Conservation (phyloP, 768 basidiomycete genomes). For the Hericium coralloides region DNA sequence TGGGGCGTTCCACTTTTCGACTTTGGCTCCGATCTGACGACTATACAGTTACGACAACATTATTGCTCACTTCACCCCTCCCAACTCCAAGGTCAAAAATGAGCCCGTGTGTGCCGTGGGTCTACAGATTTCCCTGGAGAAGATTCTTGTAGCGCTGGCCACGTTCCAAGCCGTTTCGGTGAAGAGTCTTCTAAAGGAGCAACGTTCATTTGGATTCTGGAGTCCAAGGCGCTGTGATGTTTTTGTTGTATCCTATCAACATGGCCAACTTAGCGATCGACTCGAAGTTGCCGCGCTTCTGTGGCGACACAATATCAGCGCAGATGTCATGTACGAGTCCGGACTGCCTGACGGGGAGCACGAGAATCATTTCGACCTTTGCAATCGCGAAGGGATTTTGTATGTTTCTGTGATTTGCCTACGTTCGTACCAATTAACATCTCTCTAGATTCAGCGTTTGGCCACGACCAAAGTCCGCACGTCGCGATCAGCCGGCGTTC, state of each 20-base stretch:
- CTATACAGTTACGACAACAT: constrained; percentile 61
- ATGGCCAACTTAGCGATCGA: constrained; percentile 67
- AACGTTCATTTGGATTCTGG: constrained; percentile 81
- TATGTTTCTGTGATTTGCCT: constrained; percentile 23
- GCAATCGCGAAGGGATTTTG: constrained; percentile 79
- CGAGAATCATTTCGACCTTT: constrained; percentile 58
- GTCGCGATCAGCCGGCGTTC: constrained; percentile 59
- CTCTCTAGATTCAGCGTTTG: constrained; percentile 40
- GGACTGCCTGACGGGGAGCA: constrained; percentile 53
- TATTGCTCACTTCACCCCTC: constrained; percentile 49
- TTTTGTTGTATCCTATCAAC: constrained; percentile 71
- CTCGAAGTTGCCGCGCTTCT: constrained; percentile 68
- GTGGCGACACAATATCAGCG: constrained; percentile 78
- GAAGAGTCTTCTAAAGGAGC: constrained; percentile 64
- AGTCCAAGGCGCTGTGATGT: constrained; percentile 86
- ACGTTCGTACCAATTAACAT: not conserved
- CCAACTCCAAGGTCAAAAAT: constrained; percentile 43
- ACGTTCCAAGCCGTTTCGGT: constrained; percentile 59
- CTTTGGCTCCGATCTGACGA: not conserved
- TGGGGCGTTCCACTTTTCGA: constrained; percentile 20
- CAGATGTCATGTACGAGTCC: constrained; percentile 82
- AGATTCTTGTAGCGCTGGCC: constrained; percentile 62
- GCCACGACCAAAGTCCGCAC: constrained; percentile 43
- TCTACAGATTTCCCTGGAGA: constrained; percentile 71
- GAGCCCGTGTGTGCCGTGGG: constrained; percentile 60